Base-by-base conservation (phyloP, 495 filamentous ascomycete species). In the Acidomyces sp. region DNA sequence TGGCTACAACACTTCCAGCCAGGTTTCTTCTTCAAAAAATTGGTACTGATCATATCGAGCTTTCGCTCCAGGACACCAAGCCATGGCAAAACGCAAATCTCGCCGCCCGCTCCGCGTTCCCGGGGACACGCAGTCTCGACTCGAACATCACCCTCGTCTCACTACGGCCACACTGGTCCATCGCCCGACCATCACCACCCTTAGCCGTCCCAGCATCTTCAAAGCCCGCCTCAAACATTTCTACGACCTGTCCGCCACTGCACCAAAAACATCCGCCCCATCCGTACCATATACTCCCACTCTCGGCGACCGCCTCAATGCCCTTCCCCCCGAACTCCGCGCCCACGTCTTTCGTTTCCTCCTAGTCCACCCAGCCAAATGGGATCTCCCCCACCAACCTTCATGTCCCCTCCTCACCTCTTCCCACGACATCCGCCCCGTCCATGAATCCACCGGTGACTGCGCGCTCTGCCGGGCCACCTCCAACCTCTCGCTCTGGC, bases 231-330 rank as follows among this genome's bases (percentile, higher is more conserved):
- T 34, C 12, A 32, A 30, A 13, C 26, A 41, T n/a, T 9, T 4
- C 9, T 11, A 22, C 39, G 28, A 41, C 15, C 26, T 29, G n/a
- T n/a, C n/a, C 37, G 22, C 24, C 4, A 28, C 23, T n/a, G 13
- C 19, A 16, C 15, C 11, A 22, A 15, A n/a, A 3, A 5, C 24
- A 12, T 11, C 15, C 9, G n/a, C 29, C 2, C 3, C 10, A 6
- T 10, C 12, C n/a, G n/a, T n/a, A n/a, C n/a, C n/a, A n/a, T n/a
- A n/a, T n/a, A n/a, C n/a, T 6, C 25, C 34, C 5, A 39, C 43
- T 1, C 36, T 46, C 2, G 34, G 15, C 3, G 36, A 46, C 28
- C 43, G 43, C 43, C 40, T 46, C 43, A 17, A 46, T 37, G 17
- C 34, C 17, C 43, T 46, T 3, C 43, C 43, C 3, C 3, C 28